Evolutionary conservation across 768 basidiomycete genomes (phyloP).

Genomic region (Phaeolepiota aurea): DNA sequence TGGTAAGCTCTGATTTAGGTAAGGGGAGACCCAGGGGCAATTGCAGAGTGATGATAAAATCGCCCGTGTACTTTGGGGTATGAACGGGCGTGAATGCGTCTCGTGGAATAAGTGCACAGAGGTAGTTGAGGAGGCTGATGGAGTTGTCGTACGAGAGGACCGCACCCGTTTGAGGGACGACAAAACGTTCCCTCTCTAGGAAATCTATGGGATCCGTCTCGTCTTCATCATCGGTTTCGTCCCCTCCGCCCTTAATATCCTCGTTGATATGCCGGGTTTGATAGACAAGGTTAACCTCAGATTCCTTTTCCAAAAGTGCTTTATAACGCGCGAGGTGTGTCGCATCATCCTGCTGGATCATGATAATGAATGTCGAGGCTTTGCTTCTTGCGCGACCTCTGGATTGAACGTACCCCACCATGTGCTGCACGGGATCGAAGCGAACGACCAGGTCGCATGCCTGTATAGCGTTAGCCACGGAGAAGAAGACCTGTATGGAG

Average conservation of each 20-base stretch:
- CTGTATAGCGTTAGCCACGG: conserved; percentile 22
- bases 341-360: conserved; percentile 60
- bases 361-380: conserved; percentile 70
- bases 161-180: conserved; percentile 66
- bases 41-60: conserved; percentile 47
- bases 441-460: conserved; percentile 83
- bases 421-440: conserved; percentile 74
- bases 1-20: conserved; percentile 41
- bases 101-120: conserved; percentile 72
- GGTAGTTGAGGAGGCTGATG: conserved; percentile 58
- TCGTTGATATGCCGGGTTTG: conserved; percentile 37
- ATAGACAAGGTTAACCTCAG: conserved; percentile 55
- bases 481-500: not conserved
- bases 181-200: conserved; percentile 61
- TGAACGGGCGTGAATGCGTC: conserved; percentile 60
- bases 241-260: conserved; percentile 35
- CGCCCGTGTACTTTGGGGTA: conserved; percentile 53
- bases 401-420: conserved; percentile 85
- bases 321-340: conserved; percentile 51
- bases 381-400: conserved; percentile 78
- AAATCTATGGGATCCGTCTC: conserved; percentile 45
- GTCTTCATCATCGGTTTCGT: conserved; percentile 29
- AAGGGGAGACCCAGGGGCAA: conserved; percentile 66
- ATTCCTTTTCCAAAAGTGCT: conserved; percentile 51
- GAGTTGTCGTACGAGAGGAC: conserved; percentile 74